These are phyloP conservation scores for Wickerhamiella alocasiicola DNA, from an alignment of 805 yeast species.

Conservation along the genomic window DNA sequence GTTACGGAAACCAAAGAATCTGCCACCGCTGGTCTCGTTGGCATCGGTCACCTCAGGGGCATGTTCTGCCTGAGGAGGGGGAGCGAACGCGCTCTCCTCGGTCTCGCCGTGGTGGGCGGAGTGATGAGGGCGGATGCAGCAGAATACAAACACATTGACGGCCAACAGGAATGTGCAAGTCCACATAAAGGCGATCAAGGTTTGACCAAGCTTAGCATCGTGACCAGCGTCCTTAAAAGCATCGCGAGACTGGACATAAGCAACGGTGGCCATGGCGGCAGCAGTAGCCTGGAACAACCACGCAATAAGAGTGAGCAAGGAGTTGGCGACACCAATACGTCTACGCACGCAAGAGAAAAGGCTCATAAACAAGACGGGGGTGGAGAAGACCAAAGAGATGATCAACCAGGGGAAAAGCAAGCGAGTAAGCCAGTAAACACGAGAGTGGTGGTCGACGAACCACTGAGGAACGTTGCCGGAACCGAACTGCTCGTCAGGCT, in stretches of 20 bases:
- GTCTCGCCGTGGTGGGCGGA: not conserved
- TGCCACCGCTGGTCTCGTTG: constrained; percentile 6
- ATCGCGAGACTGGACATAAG: constrained; percentile 57
- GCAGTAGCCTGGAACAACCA: constrained; percentile 35
- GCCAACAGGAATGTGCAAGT: constrained; percentile 31
- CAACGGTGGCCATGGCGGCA: constrained; percentile 64
- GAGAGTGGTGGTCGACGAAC: constrained; percentile 37
- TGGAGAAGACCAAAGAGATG: constrained; percentile 44
- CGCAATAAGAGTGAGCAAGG: constrained; percentile 21
- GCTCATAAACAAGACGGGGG: constrained; percentile 34
- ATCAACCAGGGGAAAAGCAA: constrained; percentile 54
- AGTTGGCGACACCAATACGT: constrained; percentile 21
- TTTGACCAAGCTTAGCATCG: constrained; percentile 24
- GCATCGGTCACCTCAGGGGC: constrained; percentile 6
- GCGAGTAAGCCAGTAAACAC: constrained; percentile 55
- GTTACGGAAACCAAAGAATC: constrained; percentile 9
- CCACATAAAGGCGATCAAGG: constrained; percentile 53
- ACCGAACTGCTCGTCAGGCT: constrained; percentile 66
- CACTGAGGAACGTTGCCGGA: constrained; percentile 39
- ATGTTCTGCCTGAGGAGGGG: constrained; percentile 4
- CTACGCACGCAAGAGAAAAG: constrained; percentile 21
- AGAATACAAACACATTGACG: constrained; percentile 24
- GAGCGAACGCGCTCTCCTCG: constrained; percentile 3
- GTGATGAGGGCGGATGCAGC: constrained; percentile 29
- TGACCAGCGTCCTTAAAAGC: constrained; percentile 42